Evolutionary conservation across 495 filamentous ascomycete species (phyloP).

Genomic region (Achaetomiella virescens): DNA sequence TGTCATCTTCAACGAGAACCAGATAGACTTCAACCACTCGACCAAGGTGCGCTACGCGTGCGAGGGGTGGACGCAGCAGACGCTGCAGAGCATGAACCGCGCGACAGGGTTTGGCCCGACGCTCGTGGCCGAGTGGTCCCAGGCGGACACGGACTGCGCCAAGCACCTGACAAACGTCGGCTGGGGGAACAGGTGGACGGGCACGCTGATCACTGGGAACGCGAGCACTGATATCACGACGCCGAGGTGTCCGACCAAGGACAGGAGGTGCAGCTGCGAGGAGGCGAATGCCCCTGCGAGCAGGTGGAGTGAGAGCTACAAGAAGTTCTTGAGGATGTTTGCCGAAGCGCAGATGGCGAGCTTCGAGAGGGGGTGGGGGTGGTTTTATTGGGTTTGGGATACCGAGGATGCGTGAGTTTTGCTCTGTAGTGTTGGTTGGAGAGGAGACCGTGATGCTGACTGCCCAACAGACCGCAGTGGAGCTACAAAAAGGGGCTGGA

Average conservation of each 20-base stretch:
- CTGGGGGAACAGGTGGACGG: conserved; percentile 84
- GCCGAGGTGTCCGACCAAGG: conserved; percentile 63
- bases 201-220: conserved; percentile 58
- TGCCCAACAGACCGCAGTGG: conserved; percentile 76
- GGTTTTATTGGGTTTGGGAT: conserved; percentile 93
- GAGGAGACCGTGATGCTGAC: no score
- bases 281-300: conserved; percentile 66
- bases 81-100: conserved; percentile 59
- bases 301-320: conserved; percentile 68
- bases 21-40: conserved; percentile 67
- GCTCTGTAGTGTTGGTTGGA: conserved; percentile 45
- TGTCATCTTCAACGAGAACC: conserved; percentile 75
- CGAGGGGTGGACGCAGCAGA: conserved; percentile 75
- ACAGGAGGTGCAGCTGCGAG: conserved; percentile 62
- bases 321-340: conserved; percentile 79
- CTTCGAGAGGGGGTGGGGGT: conserved; percentile 88
- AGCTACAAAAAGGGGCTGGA: conserved; percentile 82
- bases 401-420: conserved; percentile 39
- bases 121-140: conserved; percentile 96
- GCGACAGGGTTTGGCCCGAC: conserved; percentile 87
- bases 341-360: conserved; percentile 92
- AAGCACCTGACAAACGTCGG: conserved; percentile 84
- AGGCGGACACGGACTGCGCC: conserved; percentile 96
- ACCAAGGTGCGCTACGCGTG: conserved; percentile 80
- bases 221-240: conserved; percentile 48